Evolutionary conservation across 192 early-diverging fungal genomes (phyloP), one percentile per base, ranked within the genome.

Genomic region (Backusella circina): DNA sequence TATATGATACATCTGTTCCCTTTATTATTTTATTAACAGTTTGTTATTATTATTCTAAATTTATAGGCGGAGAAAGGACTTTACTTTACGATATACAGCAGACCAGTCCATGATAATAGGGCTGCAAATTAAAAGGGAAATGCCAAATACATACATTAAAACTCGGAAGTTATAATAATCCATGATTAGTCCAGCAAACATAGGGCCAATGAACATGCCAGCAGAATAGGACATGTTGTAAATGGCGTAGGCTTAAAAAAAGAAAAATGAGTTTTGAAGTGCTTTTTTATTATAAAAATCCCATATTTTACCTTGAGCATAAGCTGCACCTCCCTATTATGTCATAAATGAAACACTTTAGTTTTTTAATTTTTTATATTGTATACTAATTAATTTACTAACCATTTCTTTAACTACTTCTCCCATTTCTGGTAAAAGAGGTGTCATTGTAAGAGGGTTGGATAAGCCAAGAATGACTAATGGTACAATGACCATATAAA

Each of bases 191-290:
- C 91, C 89, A 28, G 88, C 85, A 41, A 88, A 72, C n/a, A 91
- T 88, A 5, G 93, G 93, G 2, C 91, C 89, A 32, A 90, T 74
- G 51, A 93, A 89, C 84, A 93, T 91, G 15, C 91, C 90, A n/a
- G 89, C 75, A 26, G 90, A 89, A 65, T 90, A 94, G 0, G 91
- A 86, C 79, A 93, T 90, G 77, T 93, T 94, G 77, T 90, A 92
- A 39, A 94, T 77, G 7, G 91, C 91, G 79, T 92, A 93, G 2
- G 90, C 88, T 78, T 71, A 39, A 41, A 26, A 7, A 2, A 28
- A 33, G 38, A 12, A 65, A 32, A n/a, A 31, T 50, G n/a, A 61
- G 54, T 61, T 61, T 26, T 65, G 15, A 31, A 5, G 5, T 5
- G 15, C 10, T 7, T 30, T 16, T 10, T 26, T 26, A 39, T 15